Evolutionary conservation across 345 rosid species (phyloP).

Genomic region (Sisymbrium irio): DNA sequence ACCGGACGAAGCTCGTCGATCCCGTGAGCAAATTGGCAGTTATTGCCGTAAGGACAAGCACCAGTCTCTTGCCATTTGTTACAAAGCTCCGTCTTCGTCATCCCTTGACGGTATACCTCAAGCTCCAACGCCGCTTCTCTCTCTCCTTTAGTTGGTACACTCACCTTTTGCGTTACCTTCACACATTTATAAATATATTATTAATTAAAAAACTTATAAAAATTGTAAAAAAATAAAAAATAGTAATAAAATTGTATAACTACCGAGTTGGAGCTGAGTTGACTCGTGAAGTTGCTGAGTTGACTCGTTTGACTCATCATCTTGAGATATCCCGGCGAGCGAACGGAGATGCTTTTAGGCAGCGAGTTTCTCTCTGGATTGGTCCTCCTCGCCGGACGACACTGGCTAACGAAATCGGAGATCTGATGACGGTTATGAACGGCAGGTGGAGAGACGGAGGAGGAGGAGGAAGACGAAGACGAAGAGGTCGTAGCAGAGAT

Average conservation of each 20-base stretch:
- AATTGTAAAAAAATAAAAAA: background rate
- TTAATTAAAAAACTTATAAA: no score
- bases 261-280: slow-evolving; percentile 43
- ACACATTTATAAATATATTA: background rate
- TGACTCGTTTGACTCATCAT: slow-evolving; percentile 36
- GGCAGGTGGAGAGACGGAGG: slow-evolving; percentile 44
- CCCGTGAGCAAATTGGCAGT: slow-evolving; percentile 92
- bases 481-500: slow-evolving; percentile 33
- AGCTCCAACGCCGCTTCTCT: slow-evolving; percentile 55
- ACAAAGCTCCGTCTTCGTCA: slow-evolving; percentile 88
- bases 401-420: slow-evolving; percentile 35
- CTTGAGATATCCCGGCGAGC: slow-evolving; percentile 54
- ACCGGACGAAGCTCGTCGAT: slow-evolving; percentile 81
- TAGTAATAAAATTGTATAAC: background rate
- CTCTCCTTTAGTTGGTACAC: slow-evolving; percentile 38
- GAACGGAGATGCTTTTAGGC: slow-evolving; percentile 76
- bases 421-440: slow-evolving; percentile 38
- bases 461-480: slow-evolving; percentile 15
- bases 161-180: slow-evolving; percentile 36
- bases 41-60: slow-evolving; percentile 67
- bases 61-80: slow-evolving; percentile 97
- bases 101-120: slow-evolving; percentile 80
- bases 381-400: slow-evolving; percentile 23
- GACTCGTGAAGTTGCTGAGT: slow-evolving; percentile 29
- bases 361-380: slow-evolving; percentile 44